Evolutionary conservation across 2,329 filamentous ascomycete genomes (phyloP).

Genomic region (Paradendryphiella salina): DNA sequence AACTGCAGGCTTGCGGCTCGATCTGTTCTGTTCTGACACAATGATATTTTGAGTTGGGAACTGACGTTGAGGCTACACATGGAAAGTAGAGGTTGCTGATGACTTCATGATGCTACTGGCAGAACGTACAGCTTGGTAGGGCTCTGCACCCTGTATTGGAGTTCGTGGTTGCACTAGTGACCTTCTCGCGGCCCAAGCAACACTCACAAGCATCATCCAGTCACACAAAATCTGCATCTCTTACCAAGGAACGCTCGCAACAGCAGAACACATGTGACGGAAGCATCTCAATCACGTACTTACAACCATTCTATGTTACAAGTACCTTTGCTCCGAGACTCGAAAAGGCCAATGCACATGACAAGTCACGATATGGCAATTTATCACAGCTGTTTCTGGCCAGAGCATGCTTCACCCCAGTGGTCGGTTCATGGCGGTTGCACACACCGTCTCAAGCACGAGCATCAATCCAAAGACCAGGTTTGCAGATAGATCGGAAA

Average conservation of each 20-base stretch:
- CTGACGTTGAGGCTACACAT: too few relatives aligned
- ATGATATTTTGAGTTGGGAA: too few relatives aligned
- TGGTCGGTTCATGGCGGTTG: slow-evolving; percentile 1
- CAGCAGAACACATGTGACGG: slow-evolving; percentile 3
- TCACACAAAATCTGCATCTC: background rate
- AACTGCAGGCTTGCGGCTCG: background rate
- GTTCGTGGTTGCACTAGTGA: too few relatives aligned
- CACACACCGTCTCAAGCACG: slow-evolving; percentile 9
- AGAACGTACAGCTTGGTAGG: too few relatives aligned
- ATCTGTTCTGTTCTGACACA: background rate
- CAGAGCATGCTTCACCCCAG: slow-evolving; percentile 4
- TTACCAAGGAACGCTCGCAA: background rate
- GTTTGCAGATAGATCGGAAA: slow-evolving; percentile 18
- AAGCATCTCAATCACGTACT: slow-evolving; percentile 16
- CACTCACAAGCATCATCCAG: background rate
- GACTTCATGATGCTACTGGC: too few relatives aligned
- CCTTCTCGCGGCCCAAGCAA: background rate
- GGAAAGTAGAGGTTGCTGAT: too few relatives aligned
- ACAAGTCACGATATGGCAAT: slow-evolving; percentile 3
- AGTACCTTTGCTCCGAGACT: slow-evolving; percentile 12
- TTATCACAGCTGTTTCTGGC: slow-evolving; percentile 2
- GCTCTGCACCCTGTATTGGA: too few relatives aligned
- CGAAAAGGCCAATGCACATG: slow-evolving; percentile 1
- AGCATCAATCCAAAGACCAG: slow-evolving; percentile 22
- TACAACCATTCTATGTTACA: slow-evolving; percentile 20